Conservation (phyloP, 495 filamentous ascomycete species). For the Hypoxylon crocopeplum region DNA sequence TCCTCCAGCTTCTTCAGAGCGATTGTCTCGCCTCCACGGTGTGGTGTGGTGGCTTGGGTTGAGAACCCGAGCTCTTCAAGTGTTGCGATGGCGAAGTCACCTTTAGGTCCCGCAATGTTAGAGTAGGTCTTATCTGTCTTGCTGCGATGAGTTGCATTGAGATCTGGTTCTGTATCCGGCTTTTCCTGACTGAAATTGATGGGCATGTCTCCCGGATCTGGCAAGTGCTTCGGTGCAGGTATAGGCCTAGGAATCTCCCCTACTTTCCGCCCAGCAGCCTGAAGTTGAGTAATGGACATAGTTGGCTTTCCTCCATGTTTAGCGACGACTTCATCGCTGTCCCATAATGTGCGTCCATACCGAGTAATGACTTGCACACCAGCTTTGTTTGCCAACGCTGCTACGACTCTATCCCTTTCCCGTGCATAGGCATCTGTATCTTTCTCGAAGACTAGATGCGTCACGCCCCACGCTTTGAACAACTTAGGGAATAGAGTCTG, state of each 20-base stretch:
- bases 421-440: constrained; percentile 74
- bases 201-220: constrained; percentile 65
- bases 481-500: constrained; percentile 71
- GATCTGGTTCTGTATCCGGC: constrained; percentile 54
- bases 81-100: constrained; percentile 67
- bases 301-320: constrained; percentile 69
- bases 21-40: constrained; percentile 67
- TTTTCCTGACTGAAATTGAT: constrained; percentile 60
- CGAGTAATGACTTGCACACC: constrained; percentile 68
- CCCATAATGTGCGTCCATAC: constrained; percentile 69
- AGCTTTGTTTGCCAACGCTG: constrained; percentile 61
- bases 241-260: constrained; percentile 63
- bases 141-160: constrained; percentile 59
- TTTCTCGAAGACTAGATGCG: constrained; percentile 76
- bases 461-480: constrained; percentile 70
- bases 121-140: constrained; percentile 60
- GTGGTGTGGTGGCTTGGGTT: constrained; percentile 59
- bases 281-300: constrained; percentile 70
- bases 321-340: constrained; percentile 69
- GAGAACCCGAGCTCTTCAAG: constrained; percentile 68
- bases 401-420: constrained; percentile 62
- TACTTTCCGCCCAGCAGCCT: constrained; percentile 53
- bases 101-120: constrained; percentile 63
- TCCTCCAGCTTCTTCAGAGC: constrained; percentile 59
- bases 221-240: constrained; percentile 59